Conservation (phyloP, 768 basidiomycete genomes). For the Rhodotorula paludigena region DNA sequence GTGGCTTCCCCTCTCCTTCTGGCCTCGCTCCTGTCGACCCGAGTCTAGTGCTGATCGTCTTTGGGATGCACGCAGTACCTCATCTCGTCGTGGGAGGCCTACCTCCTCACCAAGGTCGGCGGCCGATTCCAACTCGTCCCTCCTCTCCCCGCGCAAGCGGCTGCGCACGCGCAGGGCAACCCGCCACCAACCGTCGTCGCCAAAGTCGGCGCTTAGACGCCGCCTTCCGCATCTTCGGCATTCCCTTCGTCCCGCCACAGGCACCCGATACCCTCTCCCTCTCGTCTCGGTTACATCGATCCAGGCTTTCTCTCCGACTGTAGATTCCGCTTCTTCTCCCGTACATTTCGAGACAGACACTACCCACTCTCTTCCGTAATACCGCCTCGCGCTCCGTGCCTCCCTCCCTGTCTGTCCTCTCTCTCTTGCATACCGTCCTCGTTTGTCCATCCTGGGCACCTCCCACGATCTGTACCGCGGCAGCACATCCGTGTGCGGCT, state of each 20-base stretch:
- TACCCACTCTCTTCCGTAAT: no score
- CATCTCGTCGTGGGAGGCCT: conserved; percentile 30
- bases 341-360: no score
- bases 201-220: background rate
- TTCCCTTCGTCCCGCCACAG: background rate
- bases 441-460: no score
- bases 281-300: no score
- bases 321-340: no score
- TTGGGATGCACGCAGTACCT: conserved; percentile 7
- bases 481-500: no score
- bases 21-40: background rate
- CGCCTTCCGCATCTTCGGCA: no score
- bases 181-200: background rate
- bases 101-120: conserved; percentile 27
- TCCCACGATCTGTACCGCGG: no score
- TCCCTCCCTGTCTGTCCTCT: no score
- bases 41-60: background rate
- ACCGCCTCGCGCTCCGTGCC: no score
- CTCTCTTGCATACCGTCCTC: no score
- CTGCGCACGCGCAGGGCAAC: background rate
- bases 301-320: no score
- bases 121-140: conserved; percentile 14
- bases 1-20: background rate
- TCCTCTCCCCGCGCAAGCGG: background rate
- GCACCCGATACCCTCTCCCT: background rate